Evolutionary conservation across 2,329 filamentous ascomycete species (phyloP), one percentile per base, ranked within the genome.

Genomic region (Aspergillus sp.): DNA sequence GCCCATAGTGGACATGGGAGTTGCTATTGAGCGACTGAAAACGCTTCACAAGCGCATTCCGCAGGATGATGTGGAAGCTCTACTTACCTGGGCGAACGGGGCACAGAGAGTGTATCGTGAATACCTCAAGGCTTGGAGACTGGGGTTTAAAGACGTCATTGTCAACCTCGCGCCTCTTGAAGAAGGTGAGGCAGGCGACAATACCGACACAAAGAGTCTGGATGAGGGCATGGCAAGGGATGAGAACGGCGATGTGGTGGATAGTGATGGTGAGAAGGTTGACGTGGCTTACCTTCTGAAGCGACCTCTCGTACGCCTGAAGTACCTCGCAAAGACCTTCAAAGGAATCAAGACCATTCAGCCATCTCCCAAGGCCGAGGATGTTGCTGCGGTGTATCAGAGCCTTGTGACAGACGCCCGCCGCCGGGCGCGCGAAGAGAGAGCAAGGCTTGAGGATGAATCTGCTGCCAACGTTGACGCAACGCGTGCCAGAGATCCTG

Each of bases 211-310:
- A 4, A 82, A 82, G 64, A 79, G 75, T 51, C 69, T 80, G 71
- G 84, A 86, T 58, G 82, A 85, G 63, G 79, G 78, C 45, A 79
- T 88, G 73, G 80, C 82, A 36, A 79, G 83, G 63, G 85, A 88
- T 69, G 80, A 84, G 49, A 81, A 86, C 62, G 85, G 85, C 10
- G 85, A 88, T 68, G 79, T 88, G 15, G 78, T 87, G 53, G 87
- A 92, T 66, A 86, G 86, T 36, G 85, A 94, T 64, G 95, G 94
- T 12, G 92, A 97, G 74, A 87, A 92, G 55, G 92, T 97, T 8
- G 95, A 98, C 73, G 95, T 99, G 51, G 93, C 93, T 7, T 96
- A 95, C 76, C 82, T 99, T 49, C 82, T 99, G 55, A 97, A 96
- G 78, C 84, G 94, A 57, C 95, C 95, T 0, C 79, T 99, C 45